Conservation (phyloP, 768 basidiomycete species). For the Mycena galopus region DNA sequence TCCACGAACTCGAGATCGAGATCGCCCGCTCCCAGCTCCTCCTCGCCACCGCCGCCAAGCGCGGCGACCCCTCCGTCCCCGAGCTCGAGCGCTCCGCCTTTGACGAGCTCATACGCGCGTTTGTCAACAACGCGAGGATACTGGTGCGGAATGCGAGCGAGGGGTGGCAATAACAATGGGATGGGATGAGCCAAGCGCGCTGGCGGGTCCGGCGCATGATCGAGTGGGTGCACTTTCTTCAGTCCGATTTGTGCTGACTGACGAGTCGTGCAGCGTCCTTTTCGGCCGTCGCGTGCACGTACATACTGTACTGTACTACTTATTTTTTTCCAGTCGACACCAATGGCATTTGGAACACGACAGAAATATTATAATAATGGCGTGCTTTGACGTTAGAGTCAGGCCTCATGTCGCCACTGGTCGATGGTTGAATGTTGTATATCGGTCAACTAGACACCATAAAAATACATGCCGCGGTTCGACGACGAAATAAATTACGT, state of each 20-base stretch:
- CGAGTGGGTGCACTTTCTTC: neutral
- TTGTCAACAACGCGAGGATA: constrained; percentile 94
- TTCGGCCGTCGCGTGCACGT: neutral
- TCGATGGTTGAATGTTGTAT: neutral
- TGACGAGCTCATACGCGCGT: constrained; percentile 92
- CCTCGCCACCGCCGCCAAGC: constrained; percentile 76
- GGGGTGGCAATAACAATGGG: constrained; percentile 9
- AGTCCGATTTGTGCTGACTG: neutral
- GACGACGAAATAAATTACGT: neutral
- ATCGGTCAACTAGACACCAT: neutral
- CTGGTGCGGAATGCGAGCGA: constrained; percentile 77
- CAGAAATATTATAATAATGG: no score
- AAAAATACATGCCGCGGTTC: constrained; percentile 15
- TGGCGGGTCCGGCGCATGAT: no score
- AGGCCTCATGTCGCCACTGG: neutral
- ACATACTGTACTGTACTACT: neutral
- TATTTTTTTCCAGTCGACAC: neutral
- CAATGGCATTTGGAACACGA: neutral
- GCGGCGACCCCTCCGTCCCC: constrained; percentile 68
- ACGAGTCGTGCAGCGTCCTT: neutral
- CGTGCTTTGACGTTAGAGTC: neutral
- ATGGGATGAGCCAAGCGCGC: no score
- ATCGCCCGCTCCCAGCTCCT: constrained; percentile 79
- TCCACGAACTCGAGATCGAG: constrained; percentile 95
- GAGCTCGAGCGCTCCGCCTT: constrained; percentile 82